Conservation (phyloP, 805 yeast genomes). For the Metschnikowia dekortorum region DNA sequence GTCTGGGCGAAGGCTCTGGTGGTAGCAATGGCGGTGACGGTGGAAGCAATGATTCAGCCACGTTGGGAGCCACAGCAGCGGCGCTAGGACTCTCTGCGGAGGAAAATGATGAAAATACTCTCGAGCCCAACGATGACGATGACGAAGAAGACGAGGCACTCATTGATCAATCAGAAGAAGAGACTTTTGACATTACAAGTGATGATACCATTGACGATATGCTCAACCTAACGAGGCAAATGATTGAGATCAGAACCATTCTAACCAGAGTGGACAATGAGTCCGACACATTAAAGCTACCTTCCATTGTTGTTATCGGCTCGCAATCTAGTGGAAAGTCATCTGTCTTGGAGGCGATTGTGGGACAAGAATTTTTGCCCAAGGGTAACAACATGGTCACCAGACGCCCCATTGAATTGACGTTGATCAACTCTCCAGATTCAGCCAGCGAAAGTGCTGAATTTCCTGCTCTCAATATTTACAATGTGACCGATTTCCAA, state of each 20-base stretch:
- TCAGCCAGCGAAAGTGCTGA: conserved; percentile 84
- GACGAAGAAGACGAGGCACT: conserved; percentile 49
- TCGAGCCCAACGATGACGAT: conserved; percentile 13
- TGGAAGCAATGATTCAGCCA: conserved; percentile 34
- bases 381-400: conserved; percentile 99
- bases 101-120: conserved; percentile 32
- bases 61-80: conserved; percentile 50
- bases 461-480: conserved; percentile 83
- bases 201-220: conserved; percentile 72
- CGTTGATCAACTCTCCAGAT: conserved; percentile 81
- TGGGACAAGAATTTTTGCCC: conserved; percentile 96
- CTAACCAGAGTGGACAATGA: conserved; percentile 66
- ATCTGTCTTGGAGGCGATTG: conserved; percentile 91
- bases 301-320: conserved; percentile 95
- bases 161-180: conserved; percentile 31
- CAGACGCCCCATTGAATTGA: conserved; percentile 92
- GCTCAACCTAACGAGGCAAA: conserved; percentile 84
- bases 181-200: conserved; percentile 39
- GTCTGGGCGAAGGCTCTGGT: conserved; percentile 15
- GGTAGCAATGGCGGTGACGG: conserved; percentile 24
- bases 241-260: conserved; percentile 91
- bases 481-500: conserved; percentile 77
- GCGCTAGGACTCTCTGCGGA: conserved; percentile 44
- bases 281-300: conserved; percentile 72
- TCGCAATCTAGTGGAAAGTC: conserved; percentile 98